These are phyloP conservation scores for Podospora sp. DNA, from an alignment of 495 filamentous ascomycete species.

Conservation along the genomic window DNA sequence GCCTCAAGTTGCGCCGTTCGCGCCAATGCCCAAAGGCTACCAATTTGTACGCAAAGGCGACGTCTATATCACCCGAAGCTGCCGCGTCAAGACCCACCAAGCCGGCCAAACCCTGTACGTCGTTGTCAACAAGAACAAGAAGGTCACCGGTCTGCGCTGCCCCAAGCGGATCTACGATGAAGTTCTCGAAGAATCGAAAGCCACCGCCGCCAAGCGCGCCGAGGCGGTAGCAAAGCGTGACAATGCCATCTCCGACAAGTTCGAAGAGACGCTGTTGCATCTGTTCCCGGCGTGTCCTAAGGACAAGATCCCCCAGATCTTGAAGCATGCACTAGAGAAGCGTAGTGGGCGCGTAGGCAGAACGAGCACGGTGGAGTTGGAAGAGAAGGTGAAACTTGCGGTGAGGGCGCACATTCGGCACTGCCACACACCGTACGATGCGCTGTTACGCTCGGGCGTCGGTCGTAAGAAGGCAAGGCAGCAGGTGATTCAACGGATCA, in stretches of 20 bases:
- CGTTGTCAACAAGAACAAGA: slow-evolving; percentile 31
- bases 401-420: slow-evolving; percentile 45
- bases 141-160: slow-evolving; percentile 41
- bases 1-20: neutral
- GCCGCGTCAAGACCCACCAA: slow-evolving; percentile 38
- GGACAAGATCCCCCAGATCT: slow-evolving; percentile 24
- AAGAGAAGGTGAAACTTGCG: slow-evolving; percentile 38
- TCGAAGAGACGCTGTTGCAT: slow-evolving; percentile 30
- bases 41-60: slow-evolving; percentile 43
- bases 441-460: slow-evolving; percentile 25
- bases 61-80: slow-evolving; percentile 42
- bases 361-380: slow-evolving; percentile 29
- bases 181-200: slow-evolving; percentile 30
- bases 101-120: slow-evolving; percentile 37
- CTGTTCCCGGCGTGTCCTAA: slow-evolving; percentile 37
- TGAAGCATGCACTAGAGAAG: slow-evolving; percentile 38
- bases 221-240: slow-evolving; percentile 35
- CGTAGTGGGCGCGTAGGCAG: slow-evolving; percentile 40
- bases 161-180: slow-evolving; percentile 32
- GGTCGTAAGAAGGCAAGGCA: slow-evolving; percentile 26
- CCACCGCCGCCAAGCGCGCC: slow-evolving; percentile 34
- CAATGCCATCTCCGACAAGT: slow-evolving; percentile 28
- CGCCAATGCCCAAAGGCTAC: slow-evolving; percentile 39
- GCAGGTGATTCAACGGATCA: slow-evolving; percentile 21
- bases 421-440: slow-evolving; percentile 42